A percentile compares a stretch with the other conserved stretches of the same genome.
phyloP scores from a whole-genome alignment of 768 basidiomycete species.

The Lyophyllum semitale region DNA sequence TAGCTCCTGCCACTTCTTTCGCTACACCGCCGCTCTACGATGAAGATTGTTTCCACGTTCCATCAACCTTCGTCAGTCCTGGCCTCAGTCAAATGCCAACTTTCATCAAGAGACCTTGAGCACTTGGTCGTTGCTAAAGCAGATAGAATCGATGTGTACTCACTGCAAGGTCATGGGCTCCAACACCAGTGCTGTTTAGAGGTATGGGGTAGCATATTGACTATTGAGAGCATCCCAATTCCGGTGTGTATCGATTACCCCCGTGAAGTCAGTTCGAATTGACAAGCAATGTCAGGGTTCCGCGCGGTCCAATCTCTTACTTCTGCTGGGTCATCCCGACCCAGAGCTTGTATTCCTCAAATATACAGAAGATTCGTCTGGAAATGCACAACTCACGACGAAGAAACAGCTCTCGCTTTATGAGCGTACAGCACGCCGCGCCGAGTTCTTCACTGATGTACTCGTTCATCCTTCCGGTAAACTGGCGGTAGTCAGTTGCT shows the following conservation, averaged over 20 bases:
- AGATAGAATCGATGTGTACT: conserved; percentile 68
- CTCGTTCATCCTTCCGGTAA: conserved; percentile 65
- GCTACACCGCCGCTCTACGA: conserved; percentile 16
- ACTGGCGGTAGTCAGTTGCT: conserved; percentile 64
- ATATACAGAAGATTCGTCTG: conserved; percentile 41
- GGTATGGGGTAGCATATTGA: conserved; percentile 68
- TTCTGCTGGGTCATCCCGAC: conserved; percentile 77
- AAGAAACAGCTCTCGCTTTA: conserved; percentile 53
- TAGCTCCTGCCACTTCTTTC: background rate
- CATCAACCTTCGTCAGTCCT: conserved; percentile 75
- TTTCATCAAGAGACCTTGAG: conserved; percentile 55
- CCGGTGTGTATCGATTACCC: conserved; percentile 39
- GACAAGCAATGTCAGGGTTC: conserved; percentile 27
- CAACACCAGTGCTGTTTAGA: conserved; percentile 59
- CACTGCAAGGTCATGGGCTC: conserved; percentile 61
- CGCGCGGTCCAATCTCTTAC: conserved; percentile 52
- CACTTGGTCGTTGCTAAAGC: conserved; percentile 72
- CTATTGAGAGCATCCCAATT: conserved; percentile 56
- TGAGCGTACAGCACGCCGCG: conserved; percentile 56
- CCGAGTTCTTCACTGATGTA: conserved; percentile 74
- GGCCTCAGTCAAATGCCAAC: conserved; percentile 65
- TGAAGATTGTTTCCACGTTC: conserved; percentile 74
- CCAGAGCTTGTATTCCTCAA: conserved; percentile 69
- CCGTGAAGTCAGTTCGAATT: conserved; percentile 16
- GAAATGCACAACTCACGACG: conserved; percentile 35